Conservation (phyloP, 257 asterid species). For the Linaria vulgaris region DNA sequence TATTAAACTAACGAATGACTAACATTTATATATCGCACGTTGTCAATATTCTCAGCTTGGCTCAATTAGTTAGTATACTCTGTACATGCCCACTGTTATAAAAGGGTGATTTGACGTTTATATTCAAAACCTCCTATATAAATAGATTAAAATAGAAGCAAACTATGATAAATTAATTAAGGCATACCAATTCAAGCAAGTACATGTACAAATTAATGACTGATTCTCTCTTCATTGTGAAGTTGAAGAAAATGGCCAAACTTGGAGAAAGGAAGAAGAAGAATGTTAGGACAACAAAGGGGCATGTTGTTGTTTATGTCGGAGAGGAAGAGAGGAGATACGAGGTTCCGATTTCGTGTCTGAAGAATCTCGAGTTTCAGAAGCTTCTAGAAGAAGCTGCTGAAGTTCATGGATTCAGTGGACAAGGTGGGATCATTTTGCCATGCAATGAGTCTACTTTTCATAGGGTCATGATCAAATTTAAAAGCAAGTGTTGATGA, state of each 20-base stretch:
- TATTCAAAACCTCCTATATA: neutral
- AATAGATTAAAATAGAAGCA: neutral
- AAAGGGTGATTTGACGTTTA: neutral
- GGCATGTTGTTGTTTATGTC: slow-evolving; percentile 68
- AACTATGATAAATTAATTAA: neutral
- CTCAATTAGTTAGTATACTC: neutral
- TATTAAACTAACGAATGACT: neutral
- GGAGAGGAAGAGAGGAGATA: slow-evolving; percentile 48
- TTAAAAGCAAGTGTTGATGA: too few species aligned
- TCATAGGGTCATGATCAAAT: neutral
- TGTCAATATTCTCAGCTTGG: slow-evolving; percentile 30
- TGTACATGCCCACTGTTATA: neutral
- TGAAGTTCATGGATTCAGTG: slow-evolving; percentile 48
- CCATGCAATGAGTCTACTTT: slow-evolving; percentile 60
- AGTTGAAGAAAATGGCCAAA: slow-evolving; percentile 24
- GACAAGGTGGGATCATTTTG: slow-evolving; percentile 43
- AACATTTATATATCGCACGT: slow-evolving; percentile 8
- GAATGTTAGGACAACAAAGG: slow-evolving; percentile 41
- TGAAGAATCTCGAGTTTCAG: slow-evolving; percentile 51
- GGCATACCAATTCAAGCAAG: neutral
- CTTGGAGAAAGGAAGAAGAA: slow-evolving; percentile 1
- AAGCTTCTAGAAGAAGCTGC: slow-evolving; percentile 56
- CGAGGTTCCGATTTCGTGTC: slow-evolving; percentile 49
- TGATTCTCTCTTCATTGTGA: neutral
- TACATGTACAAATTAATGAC: neutral